phyloP scores from a whole-genome alignment of 768 basidiomycete genomes.

The Nidularia pulvinata region DNA sequence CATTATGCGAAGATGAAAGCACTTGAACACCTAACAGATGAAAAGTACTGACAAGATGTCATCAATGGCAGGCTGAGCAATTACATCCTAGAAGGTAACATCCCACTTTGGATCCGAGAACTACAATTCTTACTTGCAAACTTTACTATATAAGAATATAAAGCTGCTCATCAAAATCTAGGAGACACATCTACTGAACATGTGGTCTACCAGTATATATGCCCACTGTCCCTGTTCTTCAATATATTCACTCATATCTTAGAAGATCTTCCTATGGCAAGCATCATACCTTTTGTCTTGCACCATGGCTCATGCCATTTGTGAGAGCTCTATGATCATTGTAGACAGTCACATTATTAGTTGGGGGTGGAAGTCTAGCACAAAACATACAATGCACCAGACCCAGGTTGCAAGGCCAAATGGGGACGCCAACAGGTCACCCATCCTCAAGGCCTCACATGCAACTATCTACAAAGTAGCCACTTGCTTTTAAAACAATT shows the following conservation, averaged over 20 bases:
- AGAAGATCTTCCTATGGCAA: constrained; percentile 28
- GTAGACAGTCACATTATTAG: too few relatives aligned
- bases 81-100: constrained; percentile 24
- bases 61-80: constrained; percentile 29
- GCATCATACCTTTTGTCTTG: not conserved
- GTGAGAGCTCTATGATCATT: too few relatives aligned
- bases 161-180: constrained; percentile 15
- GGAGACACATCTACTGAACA: constrained; percentile 17
- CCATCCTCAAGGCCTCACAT: too few relatives aligned
- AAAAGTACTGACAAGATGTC: constrained; percentile 30
- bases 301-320: too few relatives aligned
- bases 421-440: too few relatives aligned
- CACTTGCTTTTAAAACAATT: too few relatives aligned
- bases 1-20: constrained; percentile 25
- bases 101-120: not conserved
- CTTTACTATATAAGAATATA: constrained; percentile 20
- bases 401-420: too few relatives aligned
- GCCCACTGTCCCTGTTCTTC: constrained; percentile 5
- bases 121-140: not conserved
- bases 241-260: constrained; percentile 13
- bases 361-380: too few relatives aligned
- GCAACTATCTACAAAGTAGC: too few relatives aligned
- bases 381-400: too few relatives aligned
- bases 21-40: constrained; percentile 20
- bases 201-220: constrained; percentile 11